Evolutionary conservation across 257 asterid genomes (phyloP).

Genomic region (Cinchona pubescens): DNA sequence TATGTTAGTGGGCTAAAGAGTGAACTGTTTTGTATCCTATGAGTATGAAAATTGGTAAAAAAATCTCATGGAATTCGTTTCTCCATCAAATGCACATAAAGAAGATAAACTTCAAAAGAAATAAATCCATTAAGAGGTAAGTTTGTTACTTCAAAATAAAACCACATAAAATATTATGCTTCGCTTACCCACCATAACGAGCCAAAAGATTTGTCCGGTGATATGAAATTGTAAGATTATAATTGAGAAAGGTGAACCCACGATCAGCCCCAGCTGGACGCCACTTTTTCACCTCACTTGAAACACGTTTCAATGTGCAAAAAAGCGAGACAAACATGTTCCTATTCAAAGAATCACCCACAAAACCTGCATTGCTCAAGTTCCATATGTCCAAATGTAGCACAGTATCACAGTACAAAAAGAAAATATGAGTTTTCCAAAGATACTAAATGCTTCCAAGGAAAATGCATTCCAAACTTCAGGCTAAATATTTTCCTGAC

Average conservation of each 20-base stretch:
- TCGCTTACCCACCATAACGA: slow-evolving; percentile 93
- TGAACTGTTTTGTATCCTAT: neutral
- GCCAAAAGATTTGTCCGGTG: slow-evolving; percentile 94
- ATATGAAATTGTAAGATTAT: slow-evolving; percentile 87
- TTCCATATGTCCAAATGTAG: slow-evolving; percentile 37
- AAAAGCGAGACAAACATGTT: slow-evolving; percentile 93
- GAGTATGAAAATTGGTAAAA: neutral
- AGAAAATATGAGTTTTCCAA: neutral
- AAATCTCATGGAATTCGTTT: neutral
- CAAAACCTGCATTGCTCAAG: slow-evolving; percentile 79
- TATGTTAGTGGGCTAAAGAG: neutral
- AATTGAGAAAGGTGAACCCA: slow-evolving; percentile 76
- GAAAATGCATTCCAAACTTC: neutral
- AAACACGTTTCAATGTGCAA: slow-evolving; percentile 62
- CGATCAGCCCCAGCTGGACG: slow-evolving; percentile 97
- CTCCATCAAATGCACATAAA: neutral
- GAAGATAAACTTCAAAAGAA: neutral
- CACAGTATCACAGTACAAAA: slow-evolving; percentile 11
- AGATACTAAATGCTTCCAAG: neutral
- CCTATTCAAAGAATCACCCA: slow-evolving; percentile 94
- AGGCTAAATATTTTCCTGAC: neutral
- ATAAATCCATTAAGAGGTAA: neutral
- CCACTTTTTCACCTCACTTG: slow-evolving; percentile 83
- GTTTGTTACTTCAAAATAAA: neutral
- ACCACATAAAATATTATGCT: neutral